Evolutionary conservation across 176 grass and related monocot genomes (phyloP).

Genomic region (Oryza coarctata): DNA sequence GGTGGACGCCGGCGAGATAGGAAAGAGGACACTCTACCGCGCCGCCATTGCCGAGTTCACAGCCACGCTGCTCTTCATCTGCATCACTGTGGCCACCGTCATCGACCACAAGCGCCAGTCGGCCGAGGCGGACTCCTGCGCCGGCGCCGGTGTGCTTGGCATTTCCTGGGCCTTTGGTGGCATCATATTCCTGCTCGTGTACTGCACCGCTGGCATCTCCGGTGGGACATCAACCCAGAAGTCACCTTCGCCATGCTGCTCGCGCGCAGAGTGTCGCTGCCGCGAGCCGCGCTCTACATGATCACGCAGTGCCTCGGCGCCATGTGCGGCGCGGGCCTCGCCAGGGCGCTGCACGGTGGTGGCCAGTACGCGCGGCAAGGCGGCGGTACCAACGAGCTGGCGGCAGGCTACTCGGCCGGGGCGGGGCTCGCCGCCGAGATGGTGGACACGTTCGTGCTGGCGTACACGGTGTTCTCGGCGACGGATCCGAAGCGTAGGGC

Average conservation of each 20-base stretch:
- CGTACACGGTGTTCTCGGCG: slow-evolving; percentile 82
- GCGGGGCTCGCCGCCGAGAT: slow-evolving; percentile 63
- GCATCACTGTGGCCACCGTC: slow-evolving; percentile 28
- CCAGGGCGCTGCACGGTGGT: slow-evolving; percentile 5
- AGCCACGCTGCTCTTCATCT: slow-evolving; percentile 37
- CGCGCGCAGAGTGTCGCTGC: slow-evolving; percentile 41
- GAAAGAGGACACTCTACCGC: slow-evolving; percentile 41
- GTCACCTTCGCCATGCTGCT: slow-evolving; percentile 46
- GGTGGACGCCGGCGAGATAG: slow-evolving; percentile 22
- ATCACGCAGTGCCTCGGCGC: slow-evolving; percentile 37
- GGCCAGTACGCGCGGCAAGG: slow-evolving; percentile 38
- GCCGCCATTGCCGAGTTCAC: slow-evolving; percentile 42
- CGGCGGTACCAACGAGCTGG: slow-evolving; percentile 64
- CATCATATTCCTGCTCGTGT: slow-evolving; percentile 93
- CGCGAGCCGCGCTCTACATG: slow-evolving; percentile 40
- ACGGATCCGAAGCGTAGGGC: slow-evolving; percentile 74
- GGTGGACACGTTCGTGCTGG: slow-evolving; percentile 67
- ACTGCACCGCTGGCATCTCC: slow-evolving; percentile 91
- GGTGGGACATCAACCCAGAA: slow-evolving; percentile 51
- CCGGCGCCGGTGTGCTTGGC: slow-evolving; percentile 68
- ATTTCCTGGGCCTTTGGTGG: slow-evolving; percentile 91
- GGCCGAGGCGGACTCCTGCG: background rate
- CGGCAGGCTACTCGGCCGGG: slow-evolving; percentile 53
- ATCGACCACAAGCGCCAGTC: slow-evolving; percentile 30
- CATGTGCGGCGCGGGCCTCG: slow-evolving; percentile 36